phyloP scores from a whole-genome alignment of 148 eudicot species.

The Silene latifolia region DNA sequence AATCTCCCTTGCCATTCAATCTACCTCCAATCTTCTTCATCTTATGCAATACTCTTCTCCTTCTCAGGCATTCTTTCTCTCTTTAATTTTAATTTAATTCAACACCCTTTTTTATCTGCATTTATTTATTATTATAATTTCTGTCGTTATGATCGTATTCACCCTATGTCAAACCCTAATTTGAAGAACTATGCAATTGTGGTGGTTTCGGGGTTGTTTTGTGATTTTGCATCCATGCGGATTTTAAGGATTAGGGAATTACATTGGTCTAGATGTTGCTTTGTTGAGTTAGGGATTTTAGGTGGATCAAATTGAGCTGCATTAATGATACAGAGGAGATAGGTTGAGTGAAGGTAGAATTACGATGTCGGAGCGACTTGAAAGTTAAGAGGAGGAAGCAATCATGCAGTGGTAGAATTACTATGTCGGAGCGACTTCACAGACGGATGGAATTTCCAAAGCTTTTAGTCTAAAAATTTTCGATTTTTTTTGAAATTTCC shows the following conservation, averaged over 20 bases:
- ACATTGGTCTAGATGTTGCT: neutral
- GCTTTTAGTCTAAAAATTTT: no score
- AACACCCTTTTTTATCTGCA: neutral
- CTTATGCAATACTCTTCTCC: slow-evolving; percentile 91
- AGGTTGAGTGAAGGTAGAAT: neutral
- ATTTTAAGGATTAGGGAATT: no score
- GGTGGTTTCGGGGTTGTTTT: neutral
- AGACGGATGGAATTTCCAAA: no score
- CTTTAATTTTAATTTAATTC: neutral
- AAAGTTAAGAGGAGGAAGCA: neutral
- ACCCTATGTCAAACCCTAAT: neutral
- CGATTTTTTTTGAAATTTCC: no score
- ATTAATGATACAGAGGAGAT: neutral
- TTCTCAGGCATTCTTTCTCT: slow-evolving; percentile 47
- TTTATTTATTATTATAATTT: no score
- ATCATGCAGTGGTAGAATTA: neutral
- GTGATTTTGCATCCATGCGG: no score
- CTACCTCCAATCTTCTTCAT: slow-evolving; percentile 86
- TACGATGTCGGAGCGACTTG: neutral
- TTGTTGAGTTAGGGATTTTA: neutral
- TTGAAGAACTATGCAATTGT: neutral
- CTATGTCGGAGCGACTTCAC: no score
- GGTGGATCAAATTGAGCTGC: neutral
- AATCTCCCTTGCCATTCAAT: slow-evolving; percentile 67
- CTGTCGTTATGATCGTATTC: neutral